Conservation (phyloP, 352 stramenopile genomes). For the Phytophthora megakarya region DNA sequence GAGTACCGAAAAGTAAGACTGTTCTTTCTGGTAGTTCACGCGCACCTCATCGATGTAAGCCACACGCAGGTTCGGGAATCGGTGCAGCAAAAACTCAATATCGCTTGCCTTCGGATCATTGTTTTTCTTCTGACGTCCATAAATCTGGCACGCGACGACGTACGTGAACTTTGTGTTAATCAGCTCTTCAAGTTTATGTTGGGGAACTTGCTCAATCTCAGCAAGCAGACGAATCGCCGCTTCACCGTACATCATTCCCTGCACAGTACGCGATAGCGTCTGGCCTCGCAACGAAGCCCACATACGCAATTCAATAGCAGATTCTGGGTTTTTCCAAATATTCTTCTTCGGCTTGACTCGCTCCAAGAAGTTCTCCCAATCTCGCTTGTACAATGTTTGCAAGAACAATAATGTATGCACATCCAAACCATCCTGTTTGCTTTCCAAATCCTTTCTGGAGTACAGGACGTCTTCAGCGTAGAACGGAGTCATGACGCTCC, state of each 20-base stretch:
- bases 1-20: conserved; percentile 97
- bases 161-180: conserved; percentile 99
- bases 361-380: conserved; percentile 99
- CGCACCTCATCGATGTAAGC: conserved; percentile 99
- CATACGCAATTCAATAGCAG: conserved; percentile 91
- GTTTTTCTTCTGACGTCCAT: conserved; percentile 98
- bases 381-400: conserved; percentile 97
- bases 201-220: conserved; percentile 92
- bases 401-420: conserved; percentile 89
- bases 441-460: conserved; percentile 96
- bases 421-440: conserved; percentile 93
- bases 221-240: conserved; percentile 97
- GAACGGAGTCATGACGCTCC: conserved; percentile 98
- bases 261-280: conserved; percentile 96
- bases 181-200: conserved; percentile 94
- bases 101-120: conserved; percentile 98
- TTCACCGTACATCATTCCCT: conserved; percentile 99
- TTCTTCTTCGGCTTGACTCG: conserved; percentile 94
- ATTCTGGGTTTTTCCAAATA: conserved; percentile 88
- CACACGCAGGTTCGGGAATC: conserved; percentile 97
- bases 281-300: conserved; percentile 98
- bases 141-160: conserved; percentile 98
- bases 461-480: conserved; percentile 99
- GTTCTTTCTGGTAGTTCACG: conserved; percentile 94
- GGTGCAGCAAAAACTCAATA: conserved; percentile 98